phyloP scores from a whole-genome alignment of 176 grass and related monocot species.

The Miscanthus lutarioriparius region DNA sequence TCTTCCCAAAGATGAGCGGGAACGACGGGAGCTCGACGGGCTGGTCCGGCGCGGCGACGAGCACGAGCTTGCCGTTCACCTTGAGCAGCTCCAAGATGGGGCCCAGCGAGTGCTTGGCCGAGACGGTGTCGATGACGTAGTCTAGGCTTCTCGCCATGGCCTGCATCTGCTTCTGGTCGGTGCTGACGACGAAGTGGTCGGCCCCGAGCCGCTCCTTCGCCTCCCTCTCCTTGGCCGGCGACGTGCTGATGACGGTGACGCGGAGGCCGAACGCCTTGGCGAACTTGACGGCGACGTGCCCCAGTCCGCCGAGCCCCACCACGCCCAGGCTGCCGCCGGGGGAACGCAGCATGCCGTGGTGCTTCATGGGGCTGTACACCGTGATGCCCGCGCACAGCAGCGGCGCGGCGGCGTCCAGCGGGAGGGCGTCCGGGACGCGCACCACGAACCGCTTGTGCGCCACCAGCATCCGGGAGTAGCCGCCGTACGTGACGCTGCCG shows the following conservation, averaged over 20 bases:
- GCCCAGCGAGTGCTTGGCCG: constrained; percentile 70
- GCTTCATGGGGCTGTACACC: constrained; percentile 75
- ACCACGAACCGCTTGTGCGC: constrained; percentile 73
- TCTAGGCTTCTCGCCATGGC: constrained; percentile 53
- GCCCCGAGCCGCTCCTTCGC: constrained; percentile 55
- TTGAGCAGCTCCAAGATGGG: constrained; percentile 79
- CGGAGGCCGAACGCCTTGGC: not conserved
- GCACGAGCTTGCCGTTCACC: constrained; percentile 62
- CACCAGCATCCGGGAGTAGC: constrained; percentile 72
- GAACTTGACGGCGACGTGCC: not conserved
- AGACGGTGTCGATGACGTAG: constrained; percentile 78
- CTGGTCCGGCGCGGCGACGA: constrained; percentile 75
- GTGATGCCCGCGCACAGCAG: constrained; percentile 76
- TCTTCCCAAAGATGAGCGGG: constrained; percentile 85
- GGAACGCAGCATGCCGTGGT: constrained; percentile 4
- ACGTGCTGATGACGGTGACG: constrained; percentile 14
- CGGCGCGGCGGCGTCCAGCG: constrained; percentile 55
- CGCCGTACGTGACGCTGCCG: constrained; percentile 86
- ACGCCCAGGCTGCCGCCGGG: not conserved
- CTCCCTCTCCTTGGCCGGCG: constrained; percentile 69
- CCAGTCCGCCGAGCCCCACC: not conserved
- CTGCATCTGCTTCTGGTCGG: constrained; percentile 58
- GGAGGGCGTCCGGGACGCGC: constrained; percentile 51
- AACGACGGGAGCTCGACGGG: constrained; percentile 85
- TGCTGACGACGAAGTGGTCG: constrained; percentile 68